Evolutionary conservation across 768 basidiomycete species (phyloP).

Genomic region (Phanerodontia chrysosporium): DNA sequence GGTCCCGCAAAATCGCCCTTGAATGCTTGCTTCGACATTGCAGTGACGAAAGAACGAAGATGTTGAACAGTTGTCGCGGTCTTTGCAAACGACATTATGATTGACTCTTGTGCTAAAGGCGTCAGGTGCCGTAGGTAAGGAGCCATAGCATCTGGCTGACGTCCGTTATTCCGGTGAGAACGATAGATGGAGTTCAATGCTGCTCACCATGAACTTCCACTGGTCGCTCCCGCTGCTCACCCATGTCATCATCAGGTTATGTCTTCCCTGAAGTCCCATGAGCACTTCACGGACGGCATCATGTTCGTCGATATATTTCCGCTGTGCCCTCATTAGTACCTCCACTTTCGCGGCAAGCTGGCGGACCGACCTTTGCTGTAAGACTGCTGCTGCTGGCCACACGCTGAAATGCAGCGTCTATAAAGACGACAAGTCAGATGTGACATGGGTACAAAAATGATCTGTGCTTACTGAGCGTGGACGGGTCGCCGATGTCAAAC

Average conservation of each 20-base stretch:
- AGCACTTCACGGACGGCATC: conserved; percentile 76
- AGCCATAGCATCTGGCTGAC: conserved; percentile 44
- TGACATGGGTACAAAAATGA: neutral
- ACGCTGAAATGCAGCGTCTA: neutral
- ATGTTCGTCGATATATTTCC: conserved; percentile 72
- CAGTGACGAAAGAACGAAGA: conserved; percentile 56
- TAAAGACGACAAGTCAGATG: neutral
- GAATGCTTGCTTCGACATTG: conserved; percentile 32
- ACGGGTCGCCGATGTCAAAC: conserved; percentile 68
- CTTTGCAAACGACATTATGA: conserved; percentile 53
- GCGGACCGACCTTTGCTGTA: neutral
- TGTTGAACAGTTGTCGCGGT: conserved; percentile 57
- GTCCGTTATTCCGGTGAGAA: neutral
- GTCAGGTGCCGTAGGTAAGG: conserved; percentile 68
- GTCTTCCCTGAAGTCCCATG: conserved; percentile 69
- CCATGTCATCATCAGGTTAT: conserved; percentile 50
- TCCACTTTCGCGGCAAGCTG: too few relatives aligned
- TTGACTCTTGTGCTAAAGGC: conserved; percentile 60
- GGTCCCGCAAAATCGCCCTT: conserved; percentile 2
- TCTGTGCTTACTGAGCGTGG: conserved; percentile 54
- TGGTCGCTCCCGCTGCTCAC: conserved; percentile 19
- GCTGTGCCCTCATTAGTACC: too few relatives aligned
- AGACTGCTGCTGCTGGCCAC: neutral
- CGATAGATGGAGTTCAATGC: neutral
- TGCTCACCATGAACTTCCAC: conserved; percentile 30